Evolutionary conservation across 2,329 filamentous ascomycete genomes (phyloP).

Genomic region (Dactylellina haptotyla): DNA sequence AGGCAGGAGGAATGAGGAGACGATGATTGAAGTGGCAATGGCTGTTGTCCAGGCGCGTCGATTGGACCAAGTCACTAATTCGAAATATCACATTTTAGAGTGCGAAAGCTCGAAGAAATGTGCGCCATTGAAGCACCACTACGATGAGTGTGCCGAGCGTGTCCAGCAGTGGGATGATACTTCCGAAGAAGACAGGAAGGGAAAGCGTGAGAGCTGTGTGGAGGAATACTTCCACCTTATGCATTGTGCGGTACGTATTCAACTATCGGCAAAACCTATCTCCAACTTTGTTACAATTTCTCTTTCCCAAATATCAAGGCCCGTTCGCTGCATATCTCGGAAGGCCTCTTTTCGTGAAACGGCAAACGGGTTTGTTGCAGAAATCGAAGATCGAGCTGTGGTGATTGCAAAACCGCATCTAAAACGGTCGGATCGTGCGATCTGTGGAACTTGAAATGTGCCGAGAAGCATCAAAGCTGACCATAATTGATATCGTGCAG

Average conservation of each 20-base stretch:
- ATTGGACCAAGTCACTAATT: constrained; percentile 15
- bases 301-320: no score
- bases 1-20: constrained; percentile 7
- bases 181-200: constrained; percentile 76
- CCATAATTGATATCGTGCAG: constrained; percentile 17
- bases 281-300: no score
- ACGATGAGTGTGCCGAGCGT: constrained; percentile 95
- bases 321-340: no score
- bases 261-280: no score
- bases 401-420: no score
- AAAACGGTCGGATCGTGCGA: background rate
- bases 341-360: no score
- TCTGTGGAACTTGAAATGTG: background rate
- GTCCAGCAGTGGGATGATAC: constrained; percentile 70
- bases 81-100: constrained; percentile 68
- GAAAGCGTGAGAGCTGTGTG: constrained; percentile 90
- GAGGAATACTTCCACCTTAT: constrained; percentile 99
- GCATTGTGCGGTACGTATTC: constrained; percentile 78
- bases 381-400: no score
- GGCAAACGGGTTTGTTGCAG: background rate
- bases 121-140: constrained; percentile 93
- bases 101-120: constrained; percentile 89
- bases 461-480: constrained; percentile 13
- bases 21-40: constrained; percentile 12
- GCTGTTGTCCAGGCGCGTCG: background rate